Percentiles rank a stretch among this genome's conserved stretches.
These are phyloP conservation scores for Toxicodendron radicans DNA, from an alignment of 345 rosid species.

Conservation along the genomic window DNA sequence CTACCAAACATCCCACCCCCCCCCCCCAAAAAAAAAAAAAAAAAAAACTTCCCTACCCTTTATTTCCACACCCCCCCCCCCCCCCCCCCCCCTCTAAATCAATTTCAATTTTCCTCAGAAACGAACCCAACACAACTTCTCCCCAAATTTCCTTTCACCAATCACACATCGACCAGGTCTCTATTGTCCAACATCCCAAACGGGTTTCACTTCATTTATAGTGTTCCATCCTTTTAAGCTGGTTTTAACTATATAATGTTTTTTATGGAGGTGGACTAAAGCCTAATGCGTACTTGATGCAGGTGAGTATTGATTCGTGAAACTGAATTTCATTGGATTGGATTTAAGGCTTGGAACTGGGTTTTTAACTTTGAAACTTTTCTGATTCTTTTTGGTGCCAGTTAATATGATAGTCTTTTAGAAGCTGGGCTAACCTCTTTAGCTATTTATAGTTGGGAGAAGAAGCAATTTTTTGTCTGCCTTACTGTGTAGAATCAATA, in stretches of 20 bases:
- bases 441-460: constrained; percentile 6
- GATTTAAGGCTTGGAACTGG: constrained; percentile 10
- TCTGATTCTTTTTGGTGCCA: constrained; percentile 16
- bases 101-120: too few species aligned
- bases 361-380: constrained; percentile 1
- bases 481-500: neutral
- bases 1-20: too few species aligned
- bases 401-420: constrained; percentile 11
- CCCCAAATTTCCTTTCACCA: too few species aligned
- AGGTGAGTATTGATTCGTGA: constrained; percentile 14
- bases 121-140: too few species aligned
- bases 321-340: neutral
- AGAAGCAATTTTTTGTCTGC: neutral
- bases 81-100: too few species aligned
- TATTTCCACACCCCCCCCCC: too few species aligned
- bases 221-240: neutral
- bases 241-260: too few species aligned
- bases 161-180: too few species aligned
- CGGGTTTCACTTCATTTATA: too few species aligned
- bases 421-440: constrained; percentile 29
- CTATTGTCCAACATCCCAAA: too few species aligned
- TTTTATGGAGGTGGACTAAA: neutral
- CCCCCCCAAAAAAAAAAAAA: too few species aligned
- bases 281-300: constrained; percentile 7
- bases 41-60: too few species aligned